A percentile compares a stretch with the other conserved stretches of the same genome.
phyloP scores from a whole-genome alignment of 306 rosid genomes.

The Trichosanthes truncata region DNA sequence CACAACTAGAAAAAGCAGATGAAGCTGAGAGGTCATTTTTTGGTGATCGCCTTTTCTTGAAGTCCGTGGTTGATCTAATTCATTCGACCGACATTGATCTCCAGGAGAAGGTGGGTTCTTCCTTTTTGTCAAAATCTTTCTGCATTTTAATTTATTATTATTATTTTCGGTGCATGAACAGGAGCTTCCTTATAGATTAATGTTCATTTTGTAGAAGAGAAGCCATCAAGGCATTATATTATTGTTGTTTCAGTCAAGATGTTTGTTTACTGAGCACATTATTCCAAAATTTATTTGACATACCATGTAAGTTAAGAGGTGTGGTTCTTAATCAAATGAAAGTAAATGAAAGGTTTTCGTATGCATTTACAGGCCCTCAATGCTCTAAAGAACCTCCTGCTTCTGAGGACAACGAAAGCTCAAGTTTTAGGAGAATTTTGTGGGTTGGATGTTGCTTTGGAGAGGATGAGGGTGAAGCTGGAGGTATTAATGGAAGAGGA shows the following conservation, averaged over 20 bases:
- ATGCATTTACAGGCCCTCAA: constrained; percentile 47
- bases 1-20: constrained; percentile 37
- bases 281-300: background rate
- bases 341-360: background rate
- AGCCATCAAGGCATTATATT: constrained; percentile 52
- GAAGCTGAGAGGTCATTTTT: constrained; percentile 40
- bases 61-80: constrained; percentile 67
- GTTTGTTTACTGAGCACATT: background rate
- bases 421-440: constrained; percentile 49
- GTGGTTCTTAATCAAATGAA: background rate
- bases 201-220: constrained; percentile 33
- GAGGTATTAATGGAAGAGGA: constrained; percentile 45
- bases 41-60: constrained; percentile 44
- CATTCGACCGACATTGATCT: constrained; percentile 67
- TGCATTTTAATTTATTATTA: background rate
- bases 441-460: constrained; percentile 59
- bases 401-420: constrained; percentile 52
- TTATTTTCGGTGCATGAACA: background rate
- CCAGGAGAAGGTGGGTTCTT: constrained; percentile 72
- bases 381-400: constrained; percentile 60
- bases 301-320: background rate
- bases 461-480: constrained; percentile 47
- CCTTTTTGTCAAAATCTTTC: background rate
- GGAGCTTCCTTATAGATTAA: background rate
- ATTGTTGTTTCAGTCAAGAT: constrained; percentile 51